Evolutionary conservation across 768 basidiomycete genomes (phyloP).

Genomic region (Collybiopsis confluens): DNA sequence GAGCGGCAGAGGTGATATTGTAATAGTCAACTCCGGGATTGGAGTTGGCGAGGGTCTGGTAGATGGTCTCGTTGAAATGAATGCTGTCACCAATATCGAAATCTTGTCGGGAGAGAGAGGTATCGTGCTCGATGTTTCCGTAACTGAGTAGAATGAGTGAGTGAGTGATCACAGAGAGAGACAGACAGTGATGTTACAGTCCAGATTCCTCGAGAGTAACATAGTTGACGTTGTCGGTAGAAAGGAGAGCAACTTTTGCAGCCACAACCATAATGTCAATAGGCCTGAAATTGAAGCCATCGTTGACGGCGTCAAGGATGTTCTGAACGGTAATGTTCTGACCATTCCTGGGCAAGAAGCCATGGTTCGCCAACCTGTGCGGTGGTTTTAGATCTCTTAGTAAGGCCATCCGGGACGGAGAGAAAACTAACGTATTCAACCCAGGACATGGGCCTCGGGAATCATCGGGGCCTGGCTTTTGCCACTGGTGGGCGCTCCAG

Average conservation of each 20-base stretch:
- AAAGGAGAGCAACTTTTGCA: background rate
- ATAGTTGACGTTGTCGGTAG: background rate
- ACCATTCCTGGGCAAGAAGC: slow-evolving; percentile 7
- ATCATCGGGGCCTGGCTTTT: background rate
- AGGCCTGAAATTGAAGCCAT: background rate
- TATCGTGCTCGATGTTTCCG: slow-evolving; percentile 12
- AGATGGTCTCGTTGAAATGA: slow-evolving; percentile 11
- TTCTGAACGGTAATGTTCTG: slow-evolving; percentile 3
- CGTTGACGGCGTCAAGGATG: background rate
- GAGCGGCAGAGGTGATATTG: slow-evolving; percentile 10
- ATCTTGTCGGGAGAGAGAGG: slow-evolving; percentile 10
- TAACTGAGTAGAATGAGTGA: slow-evolving; percentile 7
- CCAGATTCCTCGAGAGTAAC: background rate
- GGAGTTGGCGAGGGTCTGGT: slow-evolving; percentile 8
- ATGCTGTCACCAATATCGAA: slow-evolving; percentile 9
- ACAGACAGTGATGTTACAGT: background rate
- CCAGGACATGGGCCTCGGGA: slow-evolving; percentile 7
- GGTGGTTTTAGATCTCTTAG: too few relatives aligned
- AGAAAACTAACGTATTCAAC: slow-evolving; percentile 1
- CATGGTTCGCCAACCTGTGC: slow-evolving; percentile 8
- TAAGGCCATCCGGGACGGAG: background rate
- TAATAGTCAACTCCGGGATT: slow-evolving; percentile 15
- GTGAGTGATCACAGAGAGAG: background rate
- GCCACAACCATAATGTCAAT: background rate
- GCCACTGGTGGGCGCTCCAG: slow-evolving; percentile 1